Evolutionary conservation across 83 land plant species (phyloP).

Genomic region (Diphasiastrum complanatum): DNA sequence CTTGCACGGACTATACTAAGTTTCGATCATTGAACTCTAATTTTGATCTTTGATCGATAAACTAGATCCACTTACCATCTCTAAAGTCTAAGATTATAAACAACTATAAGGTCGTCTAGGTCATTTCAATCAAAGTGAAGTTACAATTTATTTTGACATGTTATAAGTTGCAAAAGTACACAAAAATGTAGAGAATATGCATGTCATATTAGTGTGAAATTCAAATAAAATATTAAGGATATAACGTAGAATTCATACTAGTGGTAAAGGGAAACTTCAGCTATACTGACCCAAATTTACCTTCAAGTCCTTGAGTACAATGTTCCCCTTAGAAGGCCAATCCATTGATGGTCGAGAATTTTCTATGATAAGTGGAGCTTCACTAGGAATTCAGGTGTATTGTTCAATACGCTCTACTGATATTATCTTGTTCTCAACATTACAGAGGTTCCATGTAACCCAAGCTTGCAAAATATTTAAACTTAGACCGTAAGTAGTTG

Average conservation of each 20-base stretch:
- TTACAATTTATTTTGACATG: too few relatives aligned
- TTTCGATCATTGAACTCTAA: too few relatives aligned
- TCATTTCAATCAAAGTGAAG: too few relatives aligned
- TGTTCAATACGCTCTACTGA: constrained; percentile 86
- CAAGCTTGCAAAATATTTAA: constrained; percentile 55
- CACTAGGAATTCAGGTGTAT: constrained; percentile 55
- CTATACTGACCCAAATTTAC: constrained; percentile 24
- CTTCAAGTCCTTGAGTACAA: constrained; percentile 63
- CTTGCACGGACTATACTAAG: too few relatives aligned
- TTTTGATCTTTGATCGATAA: too few relatives aligned
- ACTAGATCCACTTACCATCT: too few relatives aligned
- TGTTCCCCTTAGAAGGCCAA: constrained; percentile 74
- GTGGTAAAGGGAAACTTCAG: not conserved
- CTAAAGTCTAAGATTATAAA: too few relatives aligned
- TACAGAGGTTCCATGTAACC: constrained; percentile 72
- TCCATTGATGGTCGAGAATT: constrained; percentile 47
- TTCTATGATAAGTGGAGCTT: constrained; percentile 68
- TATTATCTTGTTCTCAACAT: constrained; percentile 77
- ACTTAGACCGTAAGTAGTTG: constrained; percentile 78
- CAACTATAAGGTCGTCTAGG: too few relatives aligned
- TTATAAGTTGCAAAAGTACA: too few relatives aligned
- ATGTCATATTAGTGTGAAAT: too few relatives aligned
- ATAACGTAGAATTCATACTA: not conserved
- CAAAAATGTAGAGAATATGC: too few relatives aligned
- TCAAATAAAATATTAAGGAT: too few relatives aligned